Evolutionary conservation across 176 grass and related monocot species (phyloP).

Genomic region (Carex littledalei): DNA sequence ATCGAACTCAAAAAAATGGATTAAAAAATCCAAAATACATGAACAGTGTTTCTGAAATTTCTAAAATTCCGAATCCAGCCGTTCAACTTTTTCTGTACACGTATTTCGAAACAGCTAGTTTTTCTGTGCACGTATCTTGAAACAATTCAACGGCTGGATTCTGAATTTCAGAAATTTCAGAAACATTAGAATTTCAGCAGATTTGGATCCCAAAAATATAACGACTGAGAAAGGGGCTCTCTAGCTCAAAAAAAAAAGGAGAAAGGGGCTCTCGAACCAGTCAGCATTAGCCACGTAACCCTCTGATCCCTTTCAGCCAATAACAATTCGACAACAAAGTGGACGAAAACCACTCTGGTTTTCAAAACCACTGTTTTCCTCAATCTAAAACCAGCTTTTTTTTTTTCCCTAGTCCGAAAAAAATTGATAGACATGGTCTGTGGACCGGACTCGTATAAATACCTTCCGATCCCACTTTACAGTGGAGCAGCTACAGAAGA

Average conservation of each 20-base stretch:
- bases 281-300: constrained; percentile 23
- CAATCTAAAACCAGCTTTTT: constrained; percentile 24
- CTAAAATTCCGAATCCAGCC: too few relatives aligned
- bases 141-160: too few relatives aligned
- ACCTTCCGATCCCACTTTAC: not conserved
- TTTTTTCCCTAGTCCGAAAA: not conserved
- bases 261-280: not conserved
- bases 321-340: constrained; percentile 27
- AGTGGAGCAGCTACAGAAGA: not conserved
- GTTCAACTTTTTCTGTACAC: too few relatives aligned
- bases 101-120: too few relatives aligned
- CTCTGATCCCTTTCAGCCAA: not conserved
- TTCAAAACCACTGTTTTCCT: constrained; percentile 5
- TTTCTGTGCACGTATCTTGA: too few relatives aligned
- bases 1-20: not conserved
- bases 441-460: not conserved
- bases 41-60: too few relatives aligned
- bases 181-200: too few relatives aligned
- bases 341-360: constrained; percentile 22
- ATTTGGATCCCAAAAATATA: not conserved
- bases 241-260: too few relatives aligned
- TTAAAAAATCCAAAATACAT: too few relatives aligned
- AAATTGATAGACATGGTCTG: not conserved
- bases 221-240: not conserved
- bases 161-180: too few relatives aligned